These are phyloP conservation scores for Penicillium sp. DNA, from an alignment of 2,329 filamentous ascomycete genomes.

Conservation along the genomic window DNA sequence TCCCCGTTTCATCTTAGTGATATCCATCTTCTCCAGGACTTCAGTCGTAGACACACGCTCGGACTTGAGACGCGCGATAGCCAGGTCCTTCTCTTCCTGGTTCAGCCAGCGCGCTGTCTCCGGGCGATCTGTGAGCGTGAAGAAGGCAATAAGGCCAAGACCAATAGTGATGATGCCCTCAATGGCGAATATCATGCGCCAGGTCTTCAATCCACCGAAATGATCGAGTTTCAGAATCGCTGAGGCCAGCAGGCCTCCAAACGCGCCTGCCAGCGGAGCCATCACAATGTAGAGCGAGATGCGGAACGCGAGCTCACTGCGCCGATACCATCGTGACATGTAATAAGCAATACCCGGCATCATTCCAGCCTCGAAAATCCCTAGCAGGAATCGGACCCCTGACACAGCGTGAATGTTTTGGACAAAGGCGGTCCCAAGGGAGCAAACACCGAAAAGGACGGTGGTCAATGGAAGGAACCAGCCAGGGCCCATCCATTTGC, in stretches of 20 bases:
- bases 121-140: conserved; percentile 67
- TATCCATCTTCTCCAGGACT: conserved; percentile 64
- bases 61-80: conserved; percentile 65
- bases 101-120: conserved; percentile 66
- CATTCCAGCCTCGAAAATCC: conserved; percentile 71
- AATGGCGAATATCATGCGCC: conserved; percentile 71
- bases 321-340: conserved; percentile 69
- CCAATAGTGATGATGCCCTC: conserved; percentile 65
- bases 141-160: conserved; percentile 60
- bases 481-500: conserved; percentile 69
- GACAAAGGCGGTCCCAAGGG: conserved; percentile 66
- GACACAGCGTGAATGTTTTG: conserved; percentile 52
- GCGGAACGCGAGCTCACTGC: conserved; percentile 65
- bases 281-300: conserved; percentile 69
- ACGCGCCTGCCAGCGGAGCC: conserved; percentile 68
- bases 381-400: conserved; percentile 66
- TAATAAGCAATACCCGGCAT: conserved; percentile 74
- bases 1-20: conserved; percentile 58
- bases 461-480: conserved; percentile 67
- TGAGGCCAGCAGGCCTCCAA: conserved; percentile 65
- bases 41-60: conserved; percentile 63
- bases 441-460: conserved; percentile 62
- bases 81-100: conserved; percentile 64
- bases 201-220: conserved; percentile 57
- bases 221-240: conserved; percentile 62